Conservation (phyloP, 768 basidiomycete genomes). For the Megacollybia marginata region DNA sequence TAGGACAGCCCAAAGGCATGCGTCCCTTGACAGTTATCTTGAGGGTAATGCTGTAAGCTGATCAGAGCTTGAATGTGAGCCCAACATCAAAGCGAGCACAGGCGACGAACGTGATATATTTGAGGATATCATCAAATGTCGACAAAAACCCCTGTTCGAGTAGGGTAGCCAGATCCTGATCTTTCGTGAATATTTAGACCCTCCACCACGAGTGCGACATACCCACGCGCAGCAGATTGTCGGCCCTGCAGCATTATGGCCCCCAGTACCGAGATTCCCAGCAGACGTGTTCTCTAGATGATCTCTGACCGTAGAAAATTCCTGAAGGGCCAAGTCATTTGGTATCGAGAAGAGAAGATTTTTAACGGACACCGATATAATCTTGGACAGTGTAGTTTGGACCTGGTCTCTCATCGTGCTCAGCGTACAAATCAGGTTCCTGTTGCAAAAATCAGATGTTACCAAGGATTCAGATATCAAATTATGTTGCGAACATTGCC, state of each 20-base stretch:
- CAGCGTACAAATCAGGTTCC: conserved; percentile 57
- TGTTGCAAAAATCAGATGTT: conserved; percentile 8
- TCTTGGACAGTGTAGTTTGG: conserved; percentile 38
- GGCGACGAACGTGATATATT: conserved; percentile 38
- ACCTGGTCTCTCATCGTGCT: conserved; percentile 31
- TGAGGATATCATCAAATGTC: conserved; percentile 28
- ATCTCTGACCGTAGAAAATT: conserved; percentile 28
- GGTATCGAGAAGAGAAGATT: neutral
- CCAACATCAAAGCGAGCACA: neutral
- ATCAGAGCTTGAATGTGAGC: neutral
- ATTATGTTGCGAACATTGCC: conserved; percentile 34
- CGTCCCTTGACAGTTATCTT: conserved; percentile 34
- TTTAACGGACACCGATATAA: conserved; percentile 34
- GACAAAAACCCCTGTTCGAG: conserved; percentile 34
- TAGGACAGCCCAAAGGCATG: conserved; percentile 31
- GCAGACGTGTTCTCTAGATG: conserved; percentile 28
- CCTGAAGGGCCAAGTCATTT: conserved; percentile 20
- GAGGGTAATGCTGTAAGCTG: conserved; percentile 47
- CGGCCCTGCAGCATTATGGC: conserved; percentile 38
- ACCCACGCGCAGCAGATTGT: conserved; percentile 50
- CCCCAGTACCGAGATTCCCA: conserved; percentile 27
- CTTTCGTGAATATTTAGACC: neutral
- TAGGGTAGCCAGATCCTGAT: conserved; percentile 34
- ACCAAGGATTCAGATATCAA: neutral
- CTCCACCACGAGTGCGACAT: conserved; percentile 5